phyloP scores from a whole-genome alignment of 495 filamentous ascomycete species.

The Daldinia loculata region DNA sequence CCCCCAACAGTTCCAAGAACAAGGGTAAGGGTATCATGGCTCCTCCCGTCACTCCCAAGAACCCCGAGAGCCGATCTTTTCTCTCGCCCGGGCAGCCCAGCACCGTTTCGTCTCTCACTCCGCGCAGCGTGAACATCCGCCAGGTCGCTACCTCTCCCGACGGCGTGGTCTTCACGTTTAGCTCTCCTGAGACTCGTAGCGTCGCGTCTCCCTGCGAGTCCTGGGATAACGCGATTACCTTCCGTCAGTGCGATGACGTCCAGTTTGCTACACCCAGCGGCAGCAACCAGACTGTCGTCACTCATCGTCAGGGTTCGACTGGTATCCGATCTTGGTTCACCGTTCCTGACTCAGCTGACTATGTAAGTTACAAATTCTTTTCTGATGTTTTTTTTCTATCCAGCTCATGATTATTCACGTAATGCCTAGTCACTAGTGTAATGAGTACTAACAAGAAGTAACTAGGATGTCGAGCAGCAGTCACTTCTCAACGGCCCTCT shows the following conservation, averaged over 20 bases:
- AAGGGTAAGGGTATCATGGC: neutral
- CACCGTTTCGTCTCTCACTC: neutral
- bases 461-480: neutral
- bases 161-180: neutral
- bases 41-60: neutral
- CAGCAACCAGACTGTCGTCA: neutral
- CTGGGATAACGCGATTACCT: neutral
- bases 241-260: neutral
- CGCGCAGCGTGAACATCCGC: neutral
- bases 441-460: neutral
- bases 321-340: neutral
- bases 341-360: neutral
- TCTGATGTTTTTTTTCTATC: neutral
- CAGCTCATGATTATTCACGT: too few species aligned
- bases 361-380: too few species aligned
- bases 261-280: neutral
- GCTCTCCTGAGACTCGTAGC: neutral
- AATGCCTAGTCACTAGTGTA: too few species aligned
- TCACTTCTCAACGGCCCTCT: neutral
- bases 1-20: neutral
- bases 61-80: neutral
- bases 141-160: neutral
- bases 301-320: neutral
- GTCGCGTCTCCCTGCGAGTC: neutral
- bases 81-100: neutral